These are phyloP conservation scores for Sporothrix brasiliensis DNA, from an alignment of 2,329 filamentous ascomycete genomes.

Conservation along the genomic window DNA sequence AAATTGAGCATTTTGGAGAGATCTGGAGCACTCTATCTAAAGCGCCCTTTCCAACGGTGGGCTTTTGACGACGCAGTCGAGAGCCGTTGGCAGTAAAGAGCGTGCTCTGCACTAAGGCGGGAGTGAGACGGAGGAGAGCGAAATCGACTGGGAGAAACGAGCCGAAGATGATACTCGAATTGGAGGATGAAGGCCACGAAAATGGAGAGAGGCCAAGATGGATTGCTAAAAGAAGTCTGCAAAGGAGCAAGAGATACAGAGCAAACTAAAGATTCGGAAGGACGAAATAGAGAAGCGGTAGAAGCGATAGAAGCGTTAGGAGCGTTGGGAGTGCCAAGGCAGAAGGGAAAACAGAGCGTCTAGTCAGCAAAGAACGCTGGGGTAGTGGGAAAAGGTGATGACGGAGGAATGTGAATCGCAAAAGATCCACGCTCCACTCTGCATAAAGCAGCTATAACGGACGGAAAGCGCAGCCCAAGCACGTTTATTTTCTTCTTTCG, in stretches of 20 bases:
- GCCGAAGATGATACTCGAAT: not conserved
- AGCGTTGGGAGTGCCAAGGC: conserved; percentile 13
- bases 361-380: conserved; percentile 12
- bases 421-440: not conserved
- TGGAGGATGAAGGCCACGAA: not conserved
- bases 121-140: not conserved
- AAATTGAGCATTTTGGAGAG: conserved; percentile 33
- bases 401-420: conserved; percentile 15
- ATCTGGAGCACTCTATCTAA: not conserved
- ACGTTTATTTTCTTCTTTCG: not conserved
- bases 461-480: not conserved
- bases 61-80: conserved; percentile 18
- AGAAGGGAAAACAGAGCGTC: conserved; percentile 5
- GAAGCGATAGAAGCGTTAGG: not conserved
- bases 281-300: too few species aligned
- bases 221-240: not conserved
- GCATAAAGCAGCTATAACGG: conserved; percentile 4
- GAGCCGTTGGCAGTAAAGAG: not conserved
- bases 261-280: not conserved
- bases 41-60: conserved; percentile 11
- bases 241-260: not conserved
- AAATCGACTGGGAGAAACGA: conserved; percentile 4
- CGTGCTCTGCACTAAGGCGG: conserved; percentile 1
- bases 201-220: not conserved
- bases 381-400: not conserved